These are phyloP conservation scores for Xylariaceae sp. DNA, from an alignment of 2,329 filamentous ascomycete species.

Conservation along the genomic window DNA sequence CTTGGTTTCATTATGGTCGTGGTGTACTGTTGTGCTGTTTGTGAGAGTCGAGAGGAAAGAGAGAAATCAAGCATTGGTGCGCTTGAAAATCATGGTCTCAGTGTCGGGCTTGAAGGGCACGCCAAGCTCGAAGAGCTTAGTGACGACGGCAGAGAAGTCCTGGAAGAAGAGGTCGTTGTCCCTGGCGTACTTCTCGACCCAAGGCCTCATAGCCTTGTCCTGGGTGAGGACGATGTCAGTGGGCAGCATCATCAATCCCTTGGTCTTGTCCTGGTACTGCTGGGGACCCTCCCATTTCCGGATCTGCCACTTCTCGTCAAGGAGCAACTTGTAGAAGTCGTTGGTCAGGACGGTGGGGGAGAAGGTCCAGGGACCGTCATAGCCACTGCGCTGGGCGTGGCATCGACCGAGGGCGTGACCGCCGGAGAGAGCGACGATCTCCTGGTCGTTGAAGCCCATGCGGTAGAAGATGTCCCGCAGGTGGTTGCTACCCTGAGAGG, in stretches of 20 bases:
- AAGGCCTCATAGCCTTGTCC: slow-evolving; percentile 78
- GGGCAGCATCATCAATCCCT: slow-evolving; percentile 95
- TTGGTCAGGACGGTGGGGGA: slow-evolving; percentile 88
- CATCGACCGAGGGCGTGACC: slow-evolving; percentile 85
- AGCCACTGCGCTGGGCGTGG: slow-evolving; percentile 84
- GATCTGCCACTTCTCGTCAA: slow-evolving; percentile 89
- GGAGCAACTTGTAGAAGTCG: slow-evolving; percentile 83
- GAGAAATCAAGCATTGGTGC: slow-evolving; percentile 34
- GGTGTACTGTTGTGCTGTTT: not conserved
- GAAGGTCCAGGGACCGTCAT: slow-evolving; percentile 86
- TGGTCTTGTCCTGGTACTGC: slow-evolving; percentile 75
- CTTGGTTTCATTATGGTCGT: slow-evolving; percentile 3
- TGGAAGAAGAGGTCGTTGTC: slow-evolving; percentile 89
- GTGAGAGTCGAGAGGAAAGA: not conserved
- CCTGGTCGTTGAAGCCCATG: slow-evolving; percentile 96
- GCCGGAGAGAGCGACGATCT: slow-evolving; percentile 85
- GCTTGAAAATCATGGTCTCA: slow-evolving; percentile 62
- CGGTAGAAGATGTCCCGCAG: slow-evolving; percentile 88
- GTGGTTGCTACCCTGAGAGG: slow-evolving; percentile 69
- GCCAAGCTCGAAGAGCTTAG: slow-evolving; percentile 87
- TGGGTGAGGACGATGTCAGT: slow-evolving; percentile 81
- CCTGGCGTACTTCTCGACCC: slow-evolving; percentile 82
- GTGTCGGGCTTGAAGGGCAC: slow-evolving; percentile 72
- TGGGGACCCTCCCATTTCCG: slow-evolving; percentile 88
- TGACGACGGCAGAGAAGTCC: slow-evolving; percentile 75